Percentiles rank a stretch among this genome's conserved stretches.
Evolutionary conservation across 495 filamentous ascomycete species (phyloP).

Genomic region (Pseudomonodictys pantanalensis): DNA sequence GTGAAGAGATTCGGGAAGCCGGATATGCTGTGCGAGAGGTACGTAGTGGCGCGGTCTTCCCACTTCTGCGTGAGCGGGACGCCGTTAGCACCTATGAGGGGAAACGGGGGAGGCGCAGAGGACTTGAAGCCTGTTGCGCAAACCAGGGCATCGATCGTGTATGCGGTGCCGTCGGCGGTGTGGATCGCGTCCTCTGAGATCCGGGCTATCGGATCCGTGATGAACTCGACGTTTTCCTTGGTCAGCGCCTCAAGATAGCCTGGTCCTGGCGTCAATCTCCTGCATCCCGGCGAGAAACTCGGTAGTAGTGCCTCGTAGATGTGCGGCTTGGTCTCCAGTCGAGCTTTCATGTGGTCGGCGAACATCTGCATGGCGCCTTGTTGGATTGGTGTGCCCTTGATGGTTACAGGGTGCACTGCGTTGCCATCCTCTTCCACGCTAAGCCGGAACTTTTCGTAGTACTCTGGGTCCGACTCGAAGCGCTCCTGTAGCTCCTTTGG

Average conservation of each 20-base stretch:
- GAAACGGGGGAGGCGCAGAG: constrained; percentile 38
- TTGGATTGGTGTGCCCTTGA: constrained; percentile 35
- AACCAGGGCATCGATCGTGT: constrained; percentile 39
- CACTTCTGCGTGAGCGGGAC: constrained; percentile 34
- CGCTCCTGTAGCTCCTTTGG: constrained; percentile 2
- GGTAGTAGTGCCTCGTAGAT: constrained; percentile 38
- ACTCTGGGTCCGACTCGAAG: constrained; percentile 24
- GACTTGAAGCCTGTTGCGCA: constrained; percentile 43
- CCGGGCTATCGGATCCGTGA: constrained; percentile 28
- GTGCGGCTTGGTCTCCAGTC: constrained; percentile 34
- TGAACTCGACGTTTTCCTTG: constrained; percentile 38
- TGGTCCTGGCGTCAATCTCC: constrained; percentile 41
- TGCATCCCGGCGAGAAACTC: constrained; percentile 37
- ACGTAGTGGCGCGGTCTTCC: constrained; percentile 32
- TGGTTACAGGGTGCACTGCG: constrained; percentile 37
- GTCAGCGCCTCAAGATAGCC: constrained; percentile 41
- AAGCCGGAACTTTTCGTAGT: constrained; percentile 39
- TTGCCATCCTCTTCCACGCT: constrained; percentile 39
- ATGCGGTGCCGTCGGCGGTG: constrained; percentile 35
- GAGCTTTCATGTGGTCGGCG: constrained; percentile 34
- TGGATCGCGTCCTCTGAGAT: constrained; percentile 34
- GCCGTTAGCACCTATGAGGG: constrained; percentile 28
- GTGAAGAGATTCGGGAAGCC: constrained; percentile 40
- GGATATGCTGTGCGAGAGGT: constrained; percentile 37
- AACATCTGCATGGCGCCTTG: constrained; percentile 34